Evolutionary conservation across 2,329 filamentous ascomycete genomes (phyloP).

Genomic region (Penicillium concentricum): DNA sequence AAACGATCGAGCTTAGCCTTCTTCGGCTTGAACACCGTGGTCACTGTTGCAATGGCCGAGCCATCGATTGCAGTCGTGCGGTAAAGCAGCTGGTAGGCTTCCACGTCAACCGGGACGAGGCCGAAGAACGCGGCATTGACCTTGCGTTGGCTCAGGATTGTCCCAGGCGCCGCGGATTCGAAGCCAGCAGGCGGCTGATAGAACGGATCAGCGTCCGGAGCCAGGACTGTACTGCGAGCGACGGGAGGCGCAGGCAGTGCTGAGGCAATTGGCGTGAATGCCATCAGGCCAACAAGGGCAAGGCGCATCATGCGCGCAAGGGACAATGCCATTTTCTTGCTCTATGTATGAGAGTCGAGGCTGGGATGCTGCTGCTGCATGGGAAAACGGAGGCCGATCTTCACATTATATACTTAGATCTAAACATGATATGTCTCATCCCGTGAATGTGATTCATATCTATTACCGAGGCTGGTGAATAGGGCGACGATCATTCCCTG

Average conservation of each 20-base stretch:
- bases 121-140: constrained; percentile 23
- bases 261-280: constrained; percentile 2
- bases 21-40: constrained; percentile 42
- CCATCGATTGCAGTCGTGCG: constrained; percentile 41
- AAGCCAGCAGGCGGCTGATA: constrained; percentile 28
- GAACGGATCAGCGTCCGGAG: constrained; percentile 26
- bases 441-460: constrained; percentile 3
- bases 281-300: neutral
- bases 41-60: constrained; percentile 40
- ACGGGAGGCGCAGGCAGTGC: neutral
- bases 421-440: neutral
- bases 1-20: constrained; percentile 29
- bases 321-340: constrained; percentile 2
- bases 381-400: neutral
- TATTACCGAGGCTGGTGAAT: constrained; percentile 4
- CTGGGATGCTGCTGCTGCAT: neutral
- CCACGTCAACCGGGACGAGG: constrained; percentile 22
- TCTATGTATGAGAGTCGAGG: neutral
- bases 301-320: constrained; percentile 7
- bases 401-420: neutral
- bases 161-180: constrained; percentile 21
- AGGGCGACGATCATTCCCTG: neutral
- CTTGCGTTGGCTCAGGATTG: constrained; percentile 23
- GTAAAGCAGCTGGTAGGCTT: constrained; percentile 42
- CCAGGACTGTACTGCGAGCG: neutral